phyloP scores from a whole-genome alignment of 352 stramenopile genomes.

The Phytophthora crassamura region DNA sequence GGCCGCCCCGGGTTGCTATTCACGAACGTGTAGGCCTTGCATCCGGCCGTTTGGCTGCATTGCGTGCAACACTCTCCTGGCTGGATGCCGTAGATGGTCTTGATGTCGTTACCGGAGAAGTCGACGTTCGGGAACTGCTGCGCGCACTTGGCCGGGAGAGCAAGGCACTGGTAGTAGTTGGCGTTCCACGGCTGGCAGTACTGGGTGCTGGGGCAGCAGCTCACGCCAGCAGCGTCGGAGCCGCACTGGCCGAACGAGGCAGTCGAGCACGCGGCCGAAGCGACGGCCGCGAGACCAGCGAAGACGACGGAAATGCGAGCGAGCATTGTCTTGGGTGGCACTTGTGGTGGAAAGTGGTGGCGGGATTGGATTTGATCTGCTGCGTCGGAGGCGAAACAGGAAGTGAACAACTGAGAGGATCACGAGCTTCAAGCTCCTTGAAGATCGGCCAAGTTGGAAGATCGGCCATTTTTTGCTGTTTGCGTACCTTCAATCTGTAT shows the following conservation, averaged over 20 bases:
- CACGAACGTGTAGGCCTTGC: conserved; percentile 33
- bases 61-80: conserved; percentile 24
- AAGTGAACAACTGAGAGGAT: neutral
- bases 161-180: conserved; percentile 53
- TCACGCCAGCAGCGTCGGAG: conserved; percentile 9
- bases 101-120: conserved; percentile 54
- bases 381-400: conserved; percentile 2
- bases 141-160: conserved; percentile 40
- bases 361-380: neutral
- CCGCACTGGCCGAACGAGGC: conserved; percentile 1
- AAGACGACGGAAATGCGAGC: too few species aligned
- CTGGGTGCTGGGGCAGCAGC: conserved; percentile 45
- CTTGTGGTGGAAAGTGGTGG: neutral
- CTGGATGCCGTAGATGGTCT: conserved; percentile 28
- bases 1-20: conserved; percentile 34
- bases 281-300: too few species aligned
- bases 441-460: too few species aligned
- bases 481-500: too few species aligned
- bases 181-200: conserved; percentile 63
- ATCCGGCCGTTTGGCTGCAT: conserved; percentile 20
- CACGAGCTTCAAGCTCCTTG: too few species aligned
- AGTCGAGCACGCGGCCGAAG: too few species aligned
- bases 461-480: too few species aligned
- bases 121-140: conserved; percentile 44
- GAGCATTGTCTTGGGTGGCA: neutral